A percentile compares a stretch with the other conserved stretches of the same genome.
Evolutionary conservation across 1,284 basidiomycete species (phyloP).

Genomic region (Sporisorium scitamineum): DNA sequence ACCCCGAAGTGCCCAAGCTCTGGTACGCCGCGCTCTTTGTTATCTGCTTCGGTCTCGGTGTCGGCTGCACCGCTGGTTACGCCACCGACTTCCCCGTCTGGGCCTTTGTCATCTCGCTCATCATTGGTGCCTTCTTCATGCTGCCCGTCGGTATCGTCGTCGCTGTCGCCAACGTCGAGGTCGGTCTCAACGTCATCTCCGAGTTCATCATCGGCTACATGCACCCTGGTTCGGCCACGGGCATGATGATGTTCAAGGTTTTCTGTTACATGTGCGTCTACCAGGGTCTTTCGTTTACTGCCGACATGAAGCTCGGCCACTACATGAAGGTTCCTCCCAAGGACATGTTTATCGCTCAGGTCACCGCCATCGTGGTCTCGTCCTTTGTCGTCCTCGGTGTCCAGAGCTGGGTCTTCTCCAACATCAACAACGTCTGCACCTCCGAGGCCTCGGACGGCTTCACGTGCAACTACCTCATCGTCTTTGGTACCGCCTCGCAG

Average conservation of each 20-base stretch:
- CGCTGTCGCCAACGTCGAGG: conserved; percentile 84
- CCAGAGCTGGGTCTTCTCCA: conserved; percentile 79
- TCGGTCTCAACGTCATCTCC: conserved; percentile 76
- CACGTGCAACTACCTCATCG: conserved; percentile 53
- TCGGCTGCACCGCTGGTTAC: conserved; percentile 79
- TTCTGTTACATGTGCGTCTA: conserved; percentile 76
- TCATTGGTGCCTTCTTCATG: conserved; percentile 75
- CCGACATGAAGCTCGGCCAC: conserved; percentile 74
- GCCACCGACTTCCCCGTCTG: conserved; percentile 81
- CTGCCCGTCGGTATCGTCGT: conserved; percentile 82
- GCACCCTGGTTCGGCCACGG: conserved; percentile 80
- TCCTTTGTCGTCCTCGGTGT: conserved; percentile 72
- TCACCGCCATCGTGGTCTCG: conserved; percentile 78
- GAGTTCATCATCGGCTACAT: conserved; percentile 83
- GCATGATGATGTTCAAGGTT: conserved; percentile 85
- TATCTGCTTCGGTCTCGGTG: conserved; percentile 76
- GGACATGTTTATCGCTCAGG: conserved; percentile 74
- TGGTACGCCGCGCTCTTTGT: conserved; percentile 74
- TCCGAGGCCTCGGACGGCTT: conserved; percentile 63
- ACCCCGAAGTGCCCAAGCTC: conserved; percentile 78
- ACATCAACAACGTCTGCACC: conserved; percentile 79
- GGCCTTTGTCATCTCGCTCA: conserved; percentile 76
- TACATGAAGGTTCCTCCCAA: conserved; percentile 74
- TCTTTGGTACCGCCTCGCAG: conserved; percentile 63
- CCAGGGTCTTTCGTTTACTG: conserved; percentile 76